Percentiles rank a stretch among this genome's conserved stretches.
Evolutionary conservation across 495 filamentous ascomycete species (phyloP).

Genomic region (Xylaria castorea): DNA sequence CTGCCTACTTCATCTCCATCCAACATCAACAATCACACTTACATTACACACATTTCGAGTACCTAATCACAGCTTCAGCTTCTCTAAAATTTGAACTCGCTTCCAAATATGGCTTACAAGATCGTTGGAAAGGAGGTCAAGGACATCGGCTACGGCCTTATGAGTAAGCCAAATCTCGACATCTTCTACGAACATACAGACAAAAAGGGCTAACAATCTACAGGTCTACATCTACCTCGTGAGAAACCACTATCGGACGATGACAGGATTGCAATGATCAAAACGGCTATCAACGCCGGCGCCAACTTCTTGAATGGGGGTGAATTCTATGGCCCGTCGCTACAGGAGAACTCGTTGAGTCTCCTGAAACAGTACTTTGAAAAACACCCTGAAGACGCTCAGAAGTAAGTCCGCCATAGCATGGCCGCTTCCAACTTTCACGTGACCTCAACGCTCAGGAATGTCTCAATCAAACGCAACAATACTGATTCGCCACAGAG

Average conservation of each 20-base stretch:
- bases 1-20: background rate
- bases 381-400: conserved; percentile 61
- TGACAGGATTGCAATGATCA: conserved; percentile 65
- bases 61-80: no score
- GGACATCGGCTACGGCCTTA: conserved; percentile 53
- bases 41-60: background rate
- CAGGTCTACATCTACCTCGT: conserved; percentile 70
- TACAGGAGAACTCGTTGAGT: conserved; percentile 62
- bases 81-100: background rate
- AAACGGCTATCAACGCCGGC: conserved; percentile 62
- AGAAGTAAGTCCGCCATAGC: conserved; percentile 51
- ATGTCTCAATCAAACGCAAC: background rate
- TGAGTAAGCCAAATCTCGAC: conserved; percentile 39
- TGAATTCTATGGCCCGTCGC: conserved; percentile 70
- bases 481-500: conserved; percentile 34
- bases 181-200: background rate
- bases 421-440: conserved; percentile 32
- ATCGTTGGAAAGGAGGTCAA: conserved; percentile 51
- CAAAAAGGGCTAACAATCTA: background rate
- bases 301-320: conserved; percentile 73
- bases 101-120: conserved; percentile 16
- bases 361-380: conserved; percentile 65
- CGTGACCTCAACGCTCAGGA: background rate
- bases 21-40: background rate
- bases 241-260: conserved; percentile 56